A percentile compares a stretch with the other conserved stretches of the same genome.
These are phyloP conservation scores for Schizochytrium sp. DNA, from an alignment of 108 stramenopile species.

Conservation along the genomic window DNA sequence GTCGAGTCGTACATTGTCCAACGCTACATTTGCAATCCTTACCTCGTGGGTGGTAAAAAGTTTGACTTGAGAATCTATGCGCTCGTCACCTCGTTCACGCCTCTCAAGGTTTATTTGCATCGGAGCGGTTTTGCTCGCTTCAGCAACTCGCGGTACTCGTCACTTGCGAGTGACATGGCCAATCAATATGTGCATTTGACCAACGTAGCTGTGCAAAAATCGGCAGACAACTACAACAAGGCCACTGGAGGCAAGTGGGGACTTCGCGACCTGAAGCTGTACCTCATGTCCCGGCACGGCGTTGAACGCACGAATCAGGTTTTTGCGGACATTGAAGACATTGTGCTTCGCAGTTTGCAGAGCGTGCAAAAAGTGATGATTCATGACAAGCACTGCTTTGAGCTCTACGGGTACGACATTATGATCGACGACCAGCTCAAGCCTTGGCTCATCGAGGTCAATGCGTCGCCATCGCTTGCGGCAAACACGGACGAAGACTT, in stretches of 20 bases:
- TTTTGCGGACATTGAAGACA: conserved; percentile 45
- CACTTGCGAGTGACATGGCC: conserved; percentile 28
- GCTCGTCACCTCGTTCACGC: conserved; percentile 53
- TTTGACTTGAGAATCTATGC: conserved; percentile 58
- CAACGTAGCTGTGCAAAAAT: conserved; percentile 60
- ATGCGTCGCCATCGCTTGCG: conserved; percentile 51
- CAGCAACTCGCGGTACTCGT: conserved; percentile 27
- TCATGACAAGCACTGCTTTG: conserved; percentile 60
- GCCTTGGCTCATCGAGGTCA: conserved; percentile 59
- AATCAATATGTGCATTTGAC: conserved; percentile 51
- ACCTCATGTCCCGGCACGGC: conserved; percentile 43
- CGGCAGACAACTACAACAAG: conserved; percentile 48
- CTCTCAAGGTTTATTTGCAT: conserved; percentile 45
- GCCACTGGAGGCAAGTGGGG: conserved; percentile 54
- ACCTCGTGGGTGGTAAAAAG: conserved; percentile 57
- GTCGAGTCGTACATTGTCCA: conserved; percentile 60
- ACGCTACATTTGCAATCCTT: conserved; percentile 54
- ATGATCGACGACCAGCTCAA: conserved; percentile 50
- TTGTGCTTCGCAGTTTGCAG: conserved; percentile 39
- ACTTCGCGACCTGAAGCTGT: conserved; percentile 46
- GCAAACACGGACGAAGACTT: conserved; percentile 49
- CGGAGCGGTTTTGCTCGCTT: conserved; percentile 46
- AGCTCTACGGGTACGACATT: conserved; percentile 60
- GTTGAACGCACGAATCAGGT: conserved; percentile 34
- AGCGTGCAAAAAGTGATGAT: conserved; percentile 56